Evolutionary conservation across 78 protist genomes (phyloP).

Genomic region (Isochrysis galbana): DNA sequence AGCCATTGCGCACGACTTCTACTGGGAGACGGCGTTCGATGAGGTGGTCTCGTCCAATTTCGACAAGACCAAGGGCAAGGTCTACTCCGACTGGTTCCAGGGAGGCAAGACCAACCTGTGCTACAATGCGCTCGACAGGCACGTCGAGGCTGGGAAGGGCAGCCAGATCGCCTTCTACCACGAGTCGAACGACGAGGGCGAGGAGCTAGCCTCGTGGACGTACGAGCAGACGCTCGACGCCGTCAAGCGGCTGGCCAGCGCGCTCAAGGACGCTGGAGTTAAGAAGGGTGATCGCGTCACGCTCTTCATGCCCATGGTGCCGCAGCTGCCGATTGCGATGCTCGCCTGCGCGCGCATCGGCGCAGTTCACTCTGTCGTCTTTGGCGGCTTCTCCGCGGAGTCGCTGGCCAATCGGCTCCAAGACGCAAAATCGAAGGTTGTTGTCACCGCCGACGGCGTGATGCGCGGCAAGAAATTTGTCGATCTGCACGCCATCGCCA

Average conservation of each 20-base stretch:
- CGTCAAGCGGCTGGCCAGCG: not conserved
- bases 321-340: conserved; percentile 79
- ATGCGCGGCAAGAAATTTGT: conserved; percentile 67
- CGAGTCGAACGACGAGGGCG: conserved; percentile 17
- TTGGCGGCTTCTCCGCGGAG: conserved; percentile 56
- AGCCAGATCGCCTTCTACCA: not conserved
- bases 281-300: conserved; percentile 84
- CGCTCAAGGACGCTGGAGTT: not conserved
- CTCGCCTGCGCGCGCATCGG: conserved; percentile 96
- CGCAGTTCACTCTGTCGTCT: conserved; percentile 85
- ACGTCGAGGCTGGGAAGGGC: conserved; percentile 12
- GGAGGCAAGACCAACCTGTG: conserved; percentile 50
- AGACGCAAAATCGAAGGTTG: conserved; percentile 65
- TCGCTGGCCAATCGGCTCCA: conserved; percentile 61
- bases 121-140: conserved; percentile 53
- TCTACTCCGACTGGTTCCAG: conserved; percentile 16
- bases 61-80: not conserved
- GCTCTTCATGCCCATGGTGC: conserved; percentile 89
- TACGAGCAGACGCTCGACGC: conserved; percentile 53
- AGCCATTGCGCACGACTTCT: conserved; percentile 14
- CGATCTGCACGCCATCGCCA: conserved; percentile 65
- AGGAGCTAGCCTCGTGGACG: not conserved
- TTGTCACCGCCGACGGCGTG: conserved; percentile 81
- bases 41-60: not conserved
- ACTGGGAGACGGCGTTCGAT: conserved; percentile 34